Base-by-base conservation (phyloP, 129 eudicot genomes). In the Heracleum sosnowskyi region DNA sequence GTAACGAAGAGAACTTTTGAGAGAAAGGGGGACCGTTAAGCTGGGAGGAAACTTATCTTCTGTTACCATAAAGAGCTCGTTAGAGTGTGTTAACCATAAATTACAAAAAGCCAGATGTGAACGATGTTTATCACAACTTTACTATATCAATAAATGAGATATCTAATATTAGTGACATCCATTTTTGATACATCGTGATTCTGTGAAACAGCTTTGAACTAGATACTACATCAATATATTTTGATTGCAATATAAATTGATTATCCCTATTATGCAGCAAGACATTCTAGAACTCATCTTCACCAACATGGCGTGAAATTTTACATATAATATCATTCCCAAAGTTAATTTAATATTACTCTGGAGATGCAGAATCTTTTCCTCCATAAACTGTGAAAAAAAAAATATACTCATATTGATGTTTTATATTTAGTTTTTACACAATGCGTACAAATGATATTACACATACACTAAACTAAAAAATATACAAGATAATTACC, bases 1-100 rank as follows among this genome's bases (percentile, higher is more conserved):
- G 78, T 95, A 95, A 0, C 99, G 92, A 79, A 95, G 97, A 57
- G 97, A 87, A 84, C 92, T 88, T 79, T 88, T 90, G 78, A 91
- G 86, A 15, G 92, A 84, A 80, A 92, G 85, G 34, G 97, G 92
- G 57, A 90, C 81, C 2, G 99, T 90, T 69, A 92, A 82, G 88
- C 87, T 86, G 74, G 94, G 94, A 76, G 99, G 94, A 36, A 95
- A 91, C 68, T 90, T 85, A 79, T 86, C 97, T 90, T 60, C 85
- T 41, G 85, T 46, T 36, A 80, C 20, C 85, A 37, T 60, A 42
- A 46, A 80, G 74, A 40, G 31, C 79, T n/a, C 18, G 68, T 82
- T 28, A 75, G 76, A 68, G 42, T 29, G 64, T 33, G 39, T 41
- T 26, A 9, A 49, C 44, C 78, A 75, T 34, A 44, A 42, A 74